Evolutionary conservation across 495 filamentous ascomycete species (phyloP).

Genomic region (Penicillium verhagenii): DNA sequence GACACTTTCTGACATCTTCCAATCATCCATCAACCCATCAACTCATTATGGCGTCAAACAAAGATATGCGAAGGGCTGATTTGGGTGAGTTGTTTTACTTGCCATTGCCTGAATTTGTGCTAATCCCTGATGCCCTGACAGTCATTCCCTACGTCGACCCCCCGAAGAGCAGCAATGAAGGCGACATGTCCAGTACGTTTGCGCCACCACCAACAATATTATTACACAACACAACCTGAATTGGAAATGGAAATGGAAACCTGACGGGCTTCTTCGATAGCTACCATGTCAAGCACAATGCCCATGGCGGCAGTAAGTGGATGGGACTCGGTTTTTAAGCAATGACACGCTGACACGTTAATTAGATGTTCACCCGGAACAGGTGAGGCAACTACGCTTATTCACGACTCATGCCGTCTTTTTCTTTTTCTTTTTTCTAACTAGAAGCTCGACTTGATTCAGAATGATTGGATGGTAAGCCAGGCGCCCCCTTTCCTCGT

Average conservation of each 20-base stretch:
- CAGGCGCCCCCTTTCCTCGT: background rate
- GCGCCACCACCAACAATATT: background rate
- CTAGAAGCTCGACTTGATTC: background rate
- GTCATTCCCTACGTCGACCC: slow-evolving; percentile 65
- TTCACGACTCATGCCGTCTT: background rate
- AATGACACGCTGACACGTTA: slow-evolving; percentile 18
- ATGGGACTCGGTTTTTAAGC: background rate
- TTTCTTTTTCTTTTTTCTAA: background rate
- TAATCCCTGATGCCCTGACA: slow-evolving; percentile 27
- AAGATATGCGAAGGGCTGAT: slow-evolving; percentile 84
- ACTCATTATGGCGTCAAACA: slow-evolving; percentile 65
- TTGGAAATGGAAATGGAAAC: background rate
- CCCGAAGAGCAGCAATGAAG: slow-evolving; percentile 52
- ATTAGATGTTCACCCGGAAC: slow-evolving; percentile 83
- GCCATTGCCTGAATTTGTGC: background rate
- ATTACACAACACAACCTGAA: no score
- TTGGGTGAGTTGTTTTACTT: slow-evolving; percentile 57
- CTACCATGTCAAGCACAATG: slow-evolving; percentile 77
- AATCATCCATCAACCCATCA: slow-evolving; percentile 4
- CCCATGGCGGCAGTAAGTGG: slow-evolving; percentile 82
- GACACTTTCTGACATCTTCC: slow-evolving; percentile 9
- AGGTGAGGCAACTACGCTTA: slow-evolving; percentile 52
- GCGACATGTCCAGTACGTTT: slow-evolving; percentile 52
- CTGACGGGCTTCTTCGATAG: slow-evolving; percentile 29
- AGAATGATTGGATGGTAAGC: slow-evolving; percentile 79